Conservation (phyloP, 1,284 basidiomycete genomes). For the Porphyrellus sp. region DNA sequence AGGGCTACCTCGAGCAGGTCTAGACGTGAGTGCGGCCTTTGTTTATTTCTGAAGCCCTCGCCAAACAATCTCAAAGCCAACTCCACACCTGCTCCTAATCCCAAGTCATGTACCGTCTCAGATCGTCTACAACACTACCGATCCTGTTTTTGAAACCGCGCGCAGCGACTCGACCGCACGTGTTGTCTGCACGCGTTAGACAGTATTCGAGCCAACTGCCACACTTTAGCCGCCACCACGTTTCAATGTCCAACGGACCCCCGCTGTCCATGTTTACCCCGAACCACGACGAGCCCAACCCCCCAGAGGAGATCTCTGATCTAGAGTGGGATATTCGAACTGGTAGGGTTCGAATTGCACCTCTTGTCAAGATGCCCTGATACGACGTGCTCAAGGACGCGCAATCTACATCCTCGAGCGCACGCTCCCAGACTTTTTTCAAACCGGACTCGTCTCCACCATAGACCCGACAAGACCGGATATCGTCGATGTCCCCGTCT, state of each 20-base stretch:
- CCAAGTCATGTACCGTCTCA: constrained; percentile 16
- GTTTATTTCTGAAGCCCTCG: constrained; percentile 33
- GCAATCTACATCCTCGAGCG: constrained; percentile 65
- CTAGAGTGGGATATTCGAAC: constrained; percentile 67
- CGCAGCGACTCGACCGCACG: background rate
- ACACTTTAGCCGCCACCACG: constrained; percentile 2
- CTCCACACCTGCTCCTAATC: background rate
- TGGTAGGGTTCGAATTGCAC: constrained; percentile 39
- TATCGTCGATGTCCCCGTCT: constrained; percentile 17
- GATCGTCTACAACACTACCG: background rate
- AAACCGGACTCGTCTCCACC: constrained; percentile 57
- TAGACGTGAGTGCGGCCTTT: constrained; percentile 28
- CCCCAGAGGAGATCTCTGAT: constrained; percentile 32
- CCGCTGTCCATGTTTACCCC: constrained; percentile 33
- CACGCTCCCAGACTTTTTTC: constrained; percentile 73
- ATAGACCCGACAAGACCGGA: constrained; percentile 41
- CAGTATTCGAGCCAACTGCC: constrained; percentile 3
- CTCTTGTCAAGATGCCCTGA: constrained; percentile 28
- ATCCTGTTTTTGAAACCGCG: background rate
- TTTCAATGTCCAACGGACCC: constrained; percentile 23
- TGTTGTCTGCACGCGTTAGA: background rate
- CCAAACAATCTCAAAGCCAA: constrained; percentile 28
- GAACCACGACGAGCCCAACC: constrained; percentile 12
- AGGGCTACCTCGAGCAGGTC: constrained; percentile 84
- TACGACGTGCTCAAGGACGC: constrained; percentile 49